Percentiles rank a stretch among this genome's conserved stretches.
Conservation (phyloP, 225 moss, liverwort and hornwort species). For the Antitrichia curtipendula region DNA sequence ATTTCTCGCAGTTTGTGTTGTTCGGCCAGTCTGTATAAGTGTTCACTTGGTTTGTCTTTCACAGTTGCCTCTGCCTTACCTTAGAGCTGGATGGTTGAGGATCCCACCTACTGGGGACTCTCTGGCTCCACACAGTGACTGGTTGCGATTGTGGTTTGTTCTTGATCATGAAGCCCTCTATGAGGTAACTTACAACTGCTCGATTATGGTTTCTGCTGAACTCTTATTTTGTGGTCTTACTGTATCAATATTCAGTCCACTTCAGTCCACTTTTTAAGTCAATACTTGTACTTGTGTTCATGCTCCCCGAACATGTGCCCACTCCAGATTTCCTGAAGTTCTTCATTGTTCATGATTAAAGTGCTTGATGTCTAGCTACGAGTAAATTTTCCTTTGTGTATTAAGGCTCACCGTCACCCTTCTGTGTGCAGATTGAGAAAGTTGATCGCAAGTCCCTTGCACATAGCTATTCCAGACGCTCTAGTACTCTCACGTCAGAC, state of each 20-base stretch:
- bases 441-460: conserved; percentile 57
- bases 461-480: conserved; percentile 46
- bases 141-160: conserved; percentile 94
- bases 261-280: neutral
- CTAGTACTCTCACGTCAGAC: conserved; percentile 29
- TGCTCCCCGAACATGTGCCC: neutral
- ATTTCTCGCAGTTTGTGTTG: neutral
- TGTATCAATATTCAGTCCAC: neutral
- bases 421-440: conserved; percentile 61
- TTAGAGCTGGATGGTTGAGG: conserved; percentile 86
- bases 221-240: neutral
- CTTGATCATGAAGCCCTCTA: conserved; percentile 91
- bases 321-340: neutral
- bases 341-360: neutral
- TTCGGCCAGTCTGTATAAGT: neutral
- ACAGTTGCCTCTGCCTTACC: conserved; percentile 91
- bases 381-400: neutral
- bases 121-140: conserved; percentile 89
- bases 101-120: conserved; percentile 74
- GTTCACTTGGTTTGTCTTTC: neutral
- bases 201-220: neutral
- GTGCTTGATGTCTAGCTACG: neutral
- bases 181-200: conserved; percentile 38
- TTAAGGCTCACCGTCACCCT: neutral
- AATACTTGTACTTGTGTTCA: neutral